Percentiles rank a stretch among this genome's conserved stretches.
Evolutionary conservation across 805 yeast species (phyloP).

Genomic region (Wickerhamiella lipophila): DNA sequence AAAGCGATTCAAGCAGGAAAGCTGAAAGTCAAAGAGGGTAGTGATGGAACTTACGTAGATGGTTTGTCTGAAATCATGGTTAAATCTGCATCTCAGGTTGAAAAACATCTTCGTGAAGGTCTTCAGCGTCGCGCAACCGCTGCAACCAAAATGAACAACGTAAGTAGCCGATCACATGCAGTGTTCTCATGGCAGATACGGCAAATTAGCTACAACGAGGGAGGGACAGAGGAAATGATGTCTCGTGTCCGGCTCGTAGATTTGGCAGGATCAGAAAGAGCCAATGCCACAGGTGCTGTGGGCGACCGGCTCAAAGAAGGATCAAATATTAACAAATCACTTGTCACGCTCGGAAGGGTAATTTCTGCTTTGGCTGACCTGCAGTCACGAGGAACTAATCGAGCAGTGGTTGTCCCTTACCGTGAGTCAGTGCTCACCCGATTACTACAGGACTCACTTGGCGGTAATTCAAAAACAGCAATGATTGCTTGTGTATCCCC

Average conservation of each 20-base stretch:
- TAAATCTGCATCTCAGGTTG: constrained; percentile 38
- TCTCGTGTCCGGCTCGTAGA: constrained; percentile 63
- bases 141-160: constrained; percentile 56
- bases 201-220: constrained; percentile 37
- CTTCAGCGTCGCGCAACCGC: constrained; percentile 52
- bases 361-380: constrained; percentile 37
- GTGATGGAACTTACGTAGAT: constrained; percentile 63
- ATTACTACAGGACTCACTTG: constrained; percentile 59
- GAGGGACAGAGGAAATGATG: constrained; percentile 33
- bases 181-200: constrained; percentile 50
- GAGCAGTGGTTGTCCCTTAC: constrained; percentile 75
- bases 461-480: constrained; percentile 75
- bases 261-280: constrained; percentile 73
- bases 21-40: constrained; percentile 52
- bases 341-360: constrained; percentile 68
- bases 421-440: constrained; percentile 68
- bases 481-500: constrained; percentile 48
- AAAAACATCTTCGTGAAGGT: constrained; percentile 38
- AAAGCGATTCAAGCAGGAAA: constrained; percentile 15
- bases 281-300: constrained; percentile 47
- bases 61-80: constrained; percentile 43
- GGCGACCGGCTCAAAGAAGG: constrained; percentile 57
- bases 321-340: constrained; percentile 59
- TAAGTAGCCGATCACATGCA: constrained; percentile 71
- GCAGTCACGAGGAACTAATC: constrained; percentile 72